These are phyloP conservation scores for Orbilia blumenaviensis DNA, from an alignment of 2,329 filamentous ascomycete genomes.

Conservation along the genomic window DNA sequence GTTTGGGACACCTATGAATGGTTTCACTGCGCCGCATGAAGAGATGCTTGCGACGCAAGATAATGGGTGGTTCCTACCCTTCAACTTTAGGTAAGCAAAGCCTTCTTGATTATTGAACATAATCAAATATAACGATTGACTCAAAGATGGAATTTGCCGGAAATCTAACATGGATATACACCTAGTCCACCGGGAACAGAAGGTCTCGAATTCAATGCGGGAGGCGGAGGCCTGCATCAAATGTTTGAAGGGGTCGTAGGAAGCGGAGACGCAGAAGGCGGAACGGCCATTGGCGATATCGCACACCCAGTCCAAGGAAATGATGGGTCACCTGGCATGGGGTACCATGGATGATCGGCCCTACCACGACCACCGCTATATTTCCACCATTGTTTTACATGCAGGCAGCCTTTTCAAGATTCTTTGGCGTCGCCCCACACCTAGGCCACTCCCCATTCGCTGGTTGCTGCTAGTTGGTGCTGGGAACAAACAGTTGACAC, in stretches of 20 bases:
- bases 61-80: slow-evolving; percentile 51
- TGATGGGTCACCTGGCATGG: slow-evolving; percentile 40
- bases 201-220: slow-evolving; percentile 52
- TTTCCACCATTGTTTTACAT: slow-evolving; percentile 52
- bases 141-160: slow-evolving; percentile 29
- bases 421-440: slow-evolving; percentile 18
- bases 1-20: slow-evolving; percentile 47
- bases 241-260: slow-evolving; percentile 53
- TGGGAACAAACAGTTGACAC: slow-evolving; percentile 16
- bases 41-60: slow-evolving; percentile 49
- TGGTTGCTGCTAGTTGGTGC: slow-evolving; percentile 11
- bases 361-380: slow-evolving; percentile 23
- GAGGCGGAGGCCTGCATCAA: slow-evolving; percentile 45
- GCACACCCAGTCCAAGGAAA: slow-evolving; percentile 35
- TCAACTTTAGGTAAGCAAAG: slow-evolving; percentile 52
- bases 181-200: slow-evolving; percentile 49
- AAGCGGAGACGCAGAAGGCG: slow-evolving; percentile 31
- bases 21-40: slow-evolving; percentile 48
- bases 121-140: slow-evolving; percentile 1
- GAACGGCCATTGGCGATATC: slow-evolving; percentile 43
- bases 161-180: slow-evolving; percentile 3
- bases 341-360: slow-evolving; percentile 48
- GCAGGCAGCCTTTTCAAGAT: slow-evolving; percentile 27
- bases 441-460: slow-evolving; percentile 13
- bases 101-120: not conserved